A percentile compares a stretch with the other conserved stretches of the same genome.
Evolutionary conservation across 1,284 basidiomycete genomes (phyloP).

Genomic region (Ganoderma sinense): DNA sequence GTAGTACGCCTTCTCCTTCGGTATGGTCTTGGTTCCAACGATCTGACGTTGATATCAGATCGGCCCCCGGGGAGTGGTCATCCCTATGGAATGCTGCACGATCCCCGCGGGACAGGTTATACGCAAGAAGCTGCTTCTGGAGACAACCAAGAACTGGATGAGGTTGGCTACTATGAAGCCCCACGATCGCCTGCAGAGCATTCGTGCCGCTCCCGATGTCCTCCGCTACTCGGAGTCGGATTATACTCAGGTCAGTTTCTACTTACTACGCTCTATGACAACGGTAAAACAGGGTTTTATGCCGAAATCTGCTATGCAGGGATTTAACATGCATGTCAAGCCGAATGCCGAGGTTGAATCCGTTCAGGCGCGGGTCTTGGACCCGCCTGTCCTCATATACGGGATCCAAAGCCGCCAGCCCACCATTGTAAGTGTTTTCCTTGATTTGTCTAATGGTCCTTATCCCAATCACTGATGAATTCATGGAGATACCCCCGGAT

Average conservation of each 20-base stretch:
- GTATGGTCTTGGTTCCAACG: not conserved
- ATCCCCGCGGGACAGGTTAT: conserved; percentile 77
- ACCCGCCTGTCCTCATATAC: conserved; percentile 68
- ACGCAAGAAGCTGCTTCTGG: conserved; percentile 73
- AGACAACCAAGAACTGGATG: conserved; percentile 69
- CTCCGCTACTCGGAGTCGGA: conserved; percentile 76
- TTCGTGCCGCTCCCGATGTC: conserved; percentile 62
- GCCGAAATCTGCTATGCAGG: conserved; percentile 16
- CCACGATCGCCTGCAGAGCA: conserved; percentile 62
- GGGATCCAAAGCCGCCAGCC: conserved; percentile 57
- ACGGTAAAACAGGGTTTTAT: conserved; percentile 1
- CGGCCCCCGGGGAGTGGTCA: conserved; percentile 66
- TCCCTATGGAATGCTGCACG: conserved; percentile 72
- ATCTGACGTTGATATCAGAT: conserved; percentile 49
- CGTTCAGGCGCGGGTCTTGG: conserved; percentile 66
- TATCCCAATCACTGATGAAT: not conserved
- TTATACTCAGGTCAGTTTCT: conserved; percentile 58
- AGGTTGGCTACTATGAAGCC: conserved; percentile 77
- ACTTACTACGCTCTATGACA: not conserved
- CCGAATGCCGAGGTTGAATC: conserved; percentile 53
- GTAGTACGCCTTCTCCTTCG: conserved; percentile 44
- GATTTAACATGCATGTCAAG: conserved; percentile 68
- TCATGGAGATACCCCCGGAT: conserved; percentile 57
- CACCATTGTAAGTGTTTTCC: conserved; percentile 55
- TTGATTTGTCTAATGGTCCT: not conserved